Percentiles rank a stretch among this genome's conserved stretches.
Conservation (phyloP, 441 rosid species). For the Adansonia madagascariensis region DNA sequence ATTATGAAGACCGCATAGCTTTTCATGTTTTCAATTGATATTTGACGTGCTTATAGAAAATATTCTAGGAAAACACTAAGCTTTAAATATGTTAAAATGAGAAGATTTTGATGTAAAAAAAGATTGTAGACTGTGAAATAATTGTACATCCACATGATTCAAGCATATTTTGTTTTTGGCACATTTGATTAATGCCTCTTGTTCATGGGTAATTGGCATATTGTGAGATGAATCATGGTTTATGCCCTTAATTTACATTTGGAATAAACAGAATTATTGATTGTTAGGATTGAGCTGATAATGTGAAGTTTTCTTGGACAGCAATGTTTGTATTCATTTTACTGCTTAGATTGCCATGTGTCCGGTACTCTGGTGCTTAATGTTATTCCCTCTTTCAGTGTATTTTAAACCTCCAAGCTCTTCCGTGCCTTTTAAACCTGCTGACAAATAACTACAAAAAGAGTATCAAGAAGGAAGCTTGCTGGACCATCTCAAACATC, state of each 20-base stretch:
- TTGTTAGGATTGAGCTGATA: too few relatives aligned
- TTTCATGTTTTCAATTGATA: background rate
- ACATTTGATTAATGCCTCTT: background rate
- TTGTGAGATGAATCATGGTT: too few relatives aligned
- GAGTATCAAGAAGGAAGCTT: conserved; percentile 67
- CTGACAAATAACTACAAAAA: conserved; percentile 49
- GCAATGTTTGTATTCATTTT: too few relatives aligned
- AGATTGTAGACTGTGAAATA: background rate
- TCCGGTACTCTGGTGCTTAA: conserved; percentile 23
- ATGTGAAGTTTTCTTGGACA: too few relatives aligned
- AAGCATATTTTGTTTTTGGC: background rate
- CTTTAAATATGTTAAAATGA: background rate
- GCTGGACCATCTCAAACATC: conserved; percentile 70
- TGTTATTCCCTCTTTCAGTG: conserved; percentile 37
- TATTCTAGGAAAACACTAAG: too few relatives aligned
- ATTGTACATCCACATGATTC: background rate
- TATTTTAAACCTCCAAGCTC: conserved; percentile 44
- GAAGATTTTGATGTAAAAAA: background rate
- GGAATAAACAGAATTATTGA: too few relatives aligned
- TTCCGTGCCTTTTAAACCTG: conserved; percentile 48
- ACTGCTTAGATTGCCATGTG: too few relatives aligned
- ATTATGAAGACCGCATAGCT: background rate
- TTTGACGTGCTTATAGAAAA: background rate
- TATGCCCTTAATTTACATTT: too few relatives aligned
- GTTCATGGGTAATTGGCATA: background rate